Evolutionary conservation across 352 stramenopile species (phyloP), one percentile per base, ranked within the genome.

Genomic region (Nothophytophthora sp.): DNA sequence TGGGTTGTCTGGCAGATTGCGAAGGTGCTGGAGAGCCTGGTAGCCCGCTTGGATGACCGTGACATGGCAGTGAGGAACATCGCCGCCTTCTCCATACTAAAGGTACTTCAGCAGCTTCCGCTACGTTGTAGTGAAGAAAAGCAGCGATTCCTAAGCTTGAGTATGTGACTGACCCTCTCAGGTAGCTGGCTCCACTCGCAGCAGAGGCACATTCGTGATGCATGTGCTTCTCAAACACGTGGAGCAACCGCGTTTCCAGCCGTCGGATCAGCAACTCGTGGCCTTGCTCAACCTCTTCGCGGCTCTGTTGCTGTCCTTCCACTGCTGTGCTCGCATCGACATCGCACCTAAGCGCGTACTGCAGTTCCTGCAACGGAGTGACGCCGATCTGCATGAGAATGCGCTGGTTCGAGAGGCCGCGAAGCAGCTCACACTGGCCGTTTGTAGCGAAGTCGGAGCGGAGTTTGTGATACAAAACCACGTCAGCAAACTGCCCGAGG

Each of bases 321-420:
- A 82, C 35, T 82, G 74, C 48, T 82, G 71, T 28, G 66, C 71
- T 44, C 67, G 33, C 37, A 63, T 81, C 33, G 69, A 81, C 36
- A 75, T 79, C n/a, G 56, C 71, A 2, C 55, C 46, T 11, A 66
- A 64, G 35, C 60, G 69, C 0, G 59, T 86, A 22, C 37, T 82
- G n/a, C 60, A 28, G 13, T 68, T 78, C 6, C 38, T 86, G 11
- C n/a, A 65, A 4, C 25, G 23, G 8, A 53, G 34, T 20, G 60
- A 79, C 19, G 56, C 61, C 9, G 49, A 65, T 3, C 25, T 72
- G 43, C 68, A 85, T 25, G 58, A 64, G 11, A 78, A 72, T 33
- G 57, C 65, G 7, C 67, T 78, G 24, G 46, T 81, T 32, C 51
- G 73, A 11, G 65, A 74, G 6, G 68, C 73, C 2, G 55, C 65